phyloP scores from a whole-genome alignment of 1,284 basidiomycete genomes.

The Cutaneotrichosporon dermatis region DNA sequence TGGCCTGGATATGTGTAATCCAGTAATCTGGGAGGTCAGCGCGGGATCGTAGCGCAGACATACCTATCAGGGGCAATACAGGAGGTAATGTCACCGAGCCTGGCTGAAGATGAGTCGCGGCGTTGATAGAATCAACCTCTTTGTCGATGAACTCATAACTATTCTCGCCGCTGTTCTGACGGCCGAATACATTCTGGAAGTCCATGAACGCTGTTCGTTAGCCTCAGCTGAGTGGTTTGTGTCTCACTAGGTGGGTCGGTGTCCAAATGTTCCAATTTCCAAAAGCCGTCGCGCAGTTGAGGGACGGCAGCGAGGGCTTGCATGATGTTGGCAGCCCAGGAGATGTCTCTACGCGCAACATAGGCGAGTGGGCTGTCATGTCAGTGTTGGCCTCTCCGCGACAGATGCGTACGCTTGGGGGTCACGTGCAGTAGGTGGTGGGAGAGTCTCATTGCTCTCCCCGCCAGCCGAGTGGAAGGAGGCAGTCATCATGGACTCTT shows the following conservation, averaged over 20 bases:
- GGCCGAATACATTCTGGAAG: slow-evolving; percentile 1
- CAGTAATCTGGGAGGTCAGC: slow-evolving; percentile 1
- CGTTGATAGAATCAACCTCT: slow-evolving; percentile 1
- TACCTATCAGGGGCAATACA: not conserved
- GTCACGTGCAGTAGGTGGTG: slow-evolving; percentile 14
- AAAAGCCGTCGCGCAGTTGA: slow-evolving; percentile 29
- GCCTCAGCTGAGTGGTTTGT: too few relatives aligned
- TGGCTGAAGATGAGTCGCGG: not conserved
- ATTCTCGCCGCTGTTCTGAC: not conserved
- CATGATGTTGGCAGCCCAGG: slow-evolving; percentile 31
- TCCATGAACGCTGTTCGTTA: slow-evolving; percentile 1
- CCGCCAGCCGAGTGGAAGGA: slow-evolving; percentile 37
- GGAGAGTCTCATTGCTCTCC: slow-evolving; percentile 11
- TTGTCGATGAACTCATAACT: slow-evolving; percentile 9
- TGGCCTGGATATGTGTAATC: not conserved
- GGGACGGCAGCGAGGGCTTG: slow-evolving; percentile 40
- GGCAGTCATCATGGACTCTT: slow-evolving; percentile 45
- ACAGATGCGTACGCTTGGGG: slow-evolving; percentile 32
- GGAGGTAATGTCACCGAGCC: not conserved
- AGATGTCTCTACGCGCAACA: slow-evolving; percentile 13
- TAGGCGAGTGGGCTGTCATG: slow-evolving; percentile 12
- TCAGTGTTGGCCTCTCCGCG: not conserved
- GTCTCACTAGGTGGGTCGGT: not conserved
- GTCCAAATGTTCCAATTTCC: not conserved
- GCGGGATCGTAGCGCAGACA: not conserved